A percentile compares a stretch with the other conserved stretches of the same genome.
phyloP scores from a whole-genome alignment of 805 yeast genomes.

The Candida insectorum region DNA sequence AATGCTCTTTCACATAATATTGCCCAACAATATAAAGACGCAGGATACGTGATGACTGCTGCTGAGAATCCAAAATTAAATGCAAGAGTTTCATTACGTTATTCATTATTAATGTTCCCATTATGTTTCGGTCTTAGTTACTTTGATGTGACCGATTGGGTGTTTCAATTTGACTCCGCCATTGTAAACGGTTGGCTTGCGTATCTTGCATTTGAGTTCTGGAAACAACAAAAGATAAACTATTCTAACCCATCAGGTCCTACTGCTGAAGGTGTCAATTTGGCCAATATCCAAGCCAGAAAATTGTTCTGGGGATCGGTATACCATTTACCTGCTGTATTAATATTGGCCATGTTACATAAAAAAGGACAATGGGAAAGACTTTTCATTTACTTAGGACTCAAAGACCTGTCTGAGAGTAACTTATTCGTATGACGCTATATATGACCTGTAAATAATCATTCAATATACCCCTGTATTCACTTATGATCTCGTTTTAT shows the following conservation, averaged over 20 bases:
- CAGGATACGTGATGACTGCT: conserved; percentile 98
- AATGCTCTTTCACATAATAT: conserved; percentile 87
- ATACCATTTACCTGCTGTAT: conserved; percentile 86
- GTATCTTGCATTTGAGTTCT: conserved; percentile 74
- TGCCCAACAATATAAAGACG: conserved; percentile 80
- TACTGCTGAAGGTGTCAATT: conserved; percentile 51
- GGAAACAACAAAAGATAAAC: conserved; percentile 75
- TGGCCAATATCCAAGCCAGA: conserved; percentile 71
- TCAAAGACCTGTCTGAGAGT: too few species aligned
- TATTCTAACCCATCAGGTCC: conserved; percentile 42
- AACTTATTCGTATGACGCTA: too few species aligned
- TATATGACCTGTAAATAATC: too few species aligned
- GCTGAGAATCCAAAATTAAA: conserved; percentile 87
- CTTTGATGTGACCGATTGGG: conserved; percentile 78
- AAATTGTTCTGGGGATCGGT: conserved; percentile 92
- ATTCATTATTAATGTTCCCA: conserved; percentile 91
- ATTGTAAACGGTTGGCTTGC: conserved; percentile 84
- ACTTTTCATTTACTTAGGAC: conserved; percentile 26
- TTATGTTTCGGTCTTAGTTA: conserved; percentile 79
- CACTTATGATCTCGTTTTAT: too few species aligned
- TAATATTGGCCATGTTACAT: conserved; percentile 89
- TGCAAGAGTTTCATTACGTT: conserved; percentile 89
- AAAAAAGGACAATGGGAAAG: conserved; percentile 93
- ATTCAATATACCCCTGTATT: too few species aligned
- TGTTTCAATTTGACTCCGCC: conserved; percentile 77